A percentile compares a stretch with the other conserved stretches of the same genome.
Conservation (phyloP, 306 rosid genomes). For the Cicer chorassanicum region DNA sequence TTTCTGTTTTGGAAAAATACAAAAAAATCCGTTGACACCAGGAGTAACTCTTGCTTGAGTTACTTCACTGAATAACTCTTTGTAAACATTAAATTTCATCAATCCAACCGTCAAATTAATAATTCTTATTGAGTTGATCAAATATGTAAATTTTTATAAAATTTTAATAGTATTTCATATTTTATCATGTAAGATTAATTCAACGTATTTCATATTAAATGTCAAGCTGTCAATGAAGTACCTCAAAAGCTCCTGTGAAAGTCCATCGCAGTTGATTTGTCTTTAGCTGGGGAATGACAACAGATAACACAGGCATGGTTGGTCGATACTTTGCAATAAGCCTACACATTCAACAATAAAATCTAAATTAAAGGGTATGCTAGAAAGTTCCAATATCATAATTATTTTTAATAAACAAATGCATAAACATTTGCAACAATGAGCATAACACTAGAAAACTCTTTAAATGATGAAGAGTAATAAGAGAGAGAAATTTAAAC, state of each 20-base stretch:
- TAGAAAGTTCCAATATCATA: background rate
- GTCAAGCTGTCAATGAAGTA: slow-evolving; percentile 38
- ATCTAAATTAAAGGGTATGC: background rate
- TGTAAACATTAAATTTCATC: too few relatives aligned
- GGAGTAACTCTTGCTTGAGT: too few relatives aligned
- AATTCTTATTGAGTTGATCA: too few relatives aligned
- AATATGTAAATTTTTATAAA: too few relatives aligned
- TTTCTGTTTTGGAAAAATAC: too few relatives aligned
- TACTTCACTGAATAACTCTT: too few relatives aligned
- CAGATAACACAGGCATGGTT: slow-evolving; percentile 89
- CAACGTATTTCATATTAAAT: too few relatives aligned
- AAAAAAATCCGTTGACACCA: too few relatives aligned
- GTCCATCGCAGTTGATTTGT: slow-evolving; percentile 88
- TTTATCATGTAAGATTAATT: too few relatives aligned
- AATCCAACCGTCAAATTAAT: too few relatives aligned
- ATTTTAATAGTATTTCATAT: too few relatives aligned
- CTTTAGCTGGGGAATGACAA: slow-evolving; percentile 83
- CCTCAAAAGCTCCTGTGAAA: slow-evolving; percentile 94
- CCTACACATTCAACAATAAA: slow-evolving; percentile 45
- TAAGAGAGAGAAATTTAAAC: slow-evolving; percentile 44
- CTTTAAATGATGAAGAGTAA: background rate
- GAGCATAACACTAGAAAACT: background rate
- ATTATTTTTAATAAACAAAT: background rate
- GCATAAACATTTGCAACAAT: background rate
- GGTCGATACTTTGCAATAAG: slow-evolving; percentile 92